A percentile compares a stretch with the other conserved stretches of the same genome.
Evolutionary conservation across 306 rosid genomes (phyloP).

Genomic region (Styphnolobium japonicum): DNA sequence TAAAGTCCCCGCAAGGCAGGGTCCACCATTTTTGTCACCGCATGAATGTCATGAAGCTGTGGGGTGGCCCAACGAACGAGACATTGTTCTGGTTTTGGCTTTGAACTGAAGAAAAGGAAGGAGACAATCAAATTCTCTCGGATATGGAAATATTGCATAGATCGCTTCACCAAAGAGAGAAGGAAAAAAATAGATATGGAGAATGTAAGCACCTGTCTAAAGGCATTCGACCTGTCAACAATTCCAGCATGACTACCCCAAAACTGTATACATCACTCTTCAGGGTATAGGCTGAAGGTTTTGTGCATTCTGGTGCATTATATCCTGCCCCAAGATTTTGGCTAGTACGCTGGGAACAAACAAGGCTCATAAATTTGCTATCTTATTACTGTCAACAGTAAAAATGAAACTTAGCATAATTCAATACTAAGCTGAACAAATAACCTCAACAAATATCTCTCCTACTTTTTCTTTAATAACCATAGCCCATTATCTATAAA

Average conservation of each 20-base stretch:
- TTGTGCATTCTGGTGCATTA: slow-evolving; percentile 85
- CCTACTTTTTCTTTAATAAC: too few relatives aligned
- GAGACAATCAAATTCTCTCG: background rate
- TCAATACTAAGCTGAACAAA: too few relatives aligned
- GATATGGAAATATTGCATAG: background rate
- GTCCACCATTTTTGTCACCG: slow-evolving; percentile 68
- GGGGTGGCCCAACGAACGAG: slow-evolving; percentile 89
- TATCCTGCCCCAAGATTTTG: slow-evolving; percentile 76
- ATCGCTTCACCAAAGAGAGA: background rate
- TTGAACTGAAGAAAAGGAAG: slow-evolving; percentile 43
- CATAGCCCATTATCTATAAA: background rate
- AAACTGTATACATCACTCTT: slow-evolving; percentile 86
- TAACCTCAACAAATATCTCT: too few relatives aligned
- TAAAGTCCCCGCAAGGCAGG: slow-evolving; percentile 86
- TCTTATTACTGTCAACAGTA: too few relatives aligned
- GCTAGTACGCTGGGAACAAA: slow-evolving; percentile 53
- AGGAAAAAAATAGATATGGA: background rate
- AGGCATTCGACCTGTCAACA: slow-evolving; percentile 86
- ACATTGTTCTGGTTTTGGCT: slow-evolving; percentile 53
- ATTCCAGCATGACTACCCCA: slow-evolving; percentile 90
- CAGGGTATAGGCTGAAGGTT: slow-evolving; percentile 56
- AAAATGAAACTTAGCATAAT: too few relatives aligned
- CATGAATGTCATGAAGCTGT: slow-evolving; percentile 68
- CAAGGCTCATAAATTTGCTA: background rate
- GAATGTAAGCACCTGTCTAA: slow-evolving; percentile 55